phyloP scores from a whole-genome alignment of 2,329 filamentous ascomycete genomes.

The Pseudogymnoascus sp. region DNA sequence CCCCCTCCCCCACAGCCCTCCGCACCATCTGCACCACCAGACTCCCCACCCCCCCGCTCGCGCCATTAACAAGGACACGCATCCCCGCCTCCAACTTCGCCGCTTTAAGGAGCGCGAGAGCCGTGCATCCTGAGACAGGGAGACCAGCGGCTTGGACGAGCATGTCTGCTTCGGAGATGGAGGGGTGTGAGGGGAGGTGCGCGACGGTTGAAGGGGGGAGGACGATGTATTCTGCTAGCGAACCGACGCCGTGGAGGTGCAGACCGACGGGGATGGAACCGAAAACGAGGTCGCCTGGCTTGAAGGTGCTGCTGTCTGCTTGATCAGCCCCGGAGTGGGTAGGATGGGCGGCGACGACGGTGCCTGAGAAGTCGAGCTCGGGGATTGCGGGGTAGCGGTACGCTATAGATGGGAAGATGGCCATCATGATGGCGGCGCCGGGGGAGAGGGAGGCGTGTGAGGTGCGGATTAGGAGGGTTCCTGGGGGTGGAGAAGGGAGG shows the following conservation, averaged over 20 bases:
- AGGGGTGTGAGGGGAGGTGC: neutral
- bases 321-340: neutral
- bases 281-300: conserved; percentile 30
- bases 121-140: conserved; percentile 34
- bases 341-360: conserved; percentile 31
- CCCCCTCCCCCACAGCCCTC: neutral
- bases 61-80: conserved; percentile 42
- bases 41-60: conserved; percentile 44
- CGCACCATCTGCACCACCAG: conserved; percentile 29
- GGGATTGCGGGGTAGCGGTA: conserved; percentile 33
- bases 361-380: conserved; percentile 39
- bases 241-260: conserved; percentile 32
- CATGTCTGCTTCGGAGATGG: neutral
- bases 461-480: conserved; percentile 32
- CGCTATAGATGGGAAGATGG: conserved; percentile 34
- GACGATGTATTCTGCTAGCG: conserved; percentile 35
- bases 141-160: conserved; percentile 29
- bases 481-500: neutral
- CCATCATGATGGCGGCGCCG: conserved; percentile 36
- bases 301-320: conserved; percentile 21
- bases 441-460: conserved; percentile 40
- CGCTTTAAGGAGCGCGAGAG: conserved; percentile 32
- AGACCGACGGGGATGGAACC: conserved; percentile 32
- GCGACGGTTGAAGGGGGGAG: conserved; percentile 31
- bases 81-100: conserved; percentile 34